Base-by-base conservation (phyloP, 2,329 filamentous ascomycete species). In the Calcarisporium arbuscula region DNA sequence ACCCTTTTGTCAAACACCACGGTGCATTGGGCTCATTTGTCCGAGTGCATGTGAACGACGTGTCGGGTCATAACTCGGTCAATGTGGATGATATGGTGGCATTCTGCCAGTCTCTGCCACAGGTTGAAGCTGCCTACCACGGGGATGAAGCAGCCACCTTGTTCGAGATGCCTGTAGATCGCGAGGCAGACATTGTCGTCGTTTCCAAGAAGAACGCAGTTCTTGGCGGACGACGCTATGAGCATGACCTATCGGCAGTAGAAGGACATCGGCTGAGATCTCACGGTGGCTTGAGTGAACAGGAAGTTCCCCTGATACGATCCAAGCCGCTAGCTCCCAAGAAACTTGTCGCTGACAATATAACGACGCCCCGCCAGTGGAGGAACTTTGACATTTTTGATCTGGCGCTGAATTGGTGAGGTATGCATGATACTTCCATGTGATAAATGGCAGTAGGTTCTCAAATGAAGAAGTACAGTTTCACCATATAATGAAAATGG, bases 1-100 rank as follows among this genome's bases (percentile, higher is more conserved):
- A 67, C 36, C 61, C 61, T 0, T 65, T 65, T 37, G 61, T 67
- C 12, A 49, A 50, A 25, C 61, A 67, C 38, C 62, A 65, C 41
- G 62, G 62, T 8, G 63, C 62, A 2, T 48, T 65, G 10, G 62
- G 62, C 1, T 54, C 50, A 0, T 65, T 65, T 40, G 62, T 66
- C 5, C 54, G 63, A 6, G 59, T 65, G 6, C 53, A 65, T 41
- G 34, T 64, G 23, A 48, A 44, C 14, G 42, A 38, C 3, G 18
- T 28, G 2, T 23, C 50, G 11, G 32, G 38, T 5, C n/a, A n/a
- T n/a, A n/a, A n/a, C n/a, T n/a, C n/a, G n/a, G n/a, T n/a, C n/a
- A n/a, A n/a, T n/a, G 34, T 42, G 6, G 35, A 43, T 6, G 42
- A 49, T 1, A 57, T 63, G 42, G 30, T 61, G 5, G 33, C 48